phyloP scores from a whole-genome alignment of 805 yeast species.

The Priceomyces medius region DNA sequence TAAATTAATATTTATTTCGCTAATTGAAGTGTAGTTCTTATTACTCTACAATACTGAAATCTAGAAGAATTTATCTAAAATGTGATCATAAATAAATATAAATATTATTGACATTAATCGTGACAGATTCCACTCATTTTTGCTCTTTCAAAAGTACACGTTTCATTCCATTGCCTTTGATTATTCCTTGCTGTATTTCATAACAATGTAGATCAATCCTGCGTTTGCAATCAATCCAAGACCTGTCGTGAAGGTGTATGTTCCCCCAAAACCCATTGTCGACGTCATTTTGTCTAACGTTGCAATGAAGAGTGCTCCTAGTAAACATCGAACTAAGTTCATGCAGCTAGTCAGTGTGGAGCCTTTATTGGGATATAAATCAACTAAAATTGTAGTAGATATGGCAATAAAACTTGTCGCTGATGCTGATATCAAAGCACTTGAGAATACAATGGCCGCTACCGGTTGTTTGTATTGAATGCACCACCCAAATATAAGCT shows the following conservation, averaged over 20 bases:
- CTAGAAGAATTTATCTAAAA: neutral
- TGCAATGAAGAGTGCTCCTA: slow-evolving; percentile 70
- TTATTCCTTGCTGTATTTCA: neutral
- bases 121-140: too few species aligned
- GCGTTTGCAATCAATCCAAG: slow-evolving; percentile 21
- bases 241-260: slow-evolving; percentile 69
- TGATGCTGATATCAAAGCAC: slow-evolving; percentile 58
- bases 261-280: slow-evolving; percentile 67
- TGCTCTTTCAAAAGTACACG: too few species aligned
- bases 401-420: slow-evolving; percentile 58
- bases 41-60: neutral
- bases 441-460: slow-evolving; percentile 56
- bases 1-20: slow-evolving; percentile 2
- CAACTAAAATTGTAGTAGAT: slow-evolving; percentile 70
- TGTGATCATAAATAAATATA: neutral
- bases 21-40: neutral
- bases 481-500: slow-evolving; percentile 69
- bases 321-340: slow-evolving; percentile 70
- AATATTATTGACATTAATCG: too few species aligned
- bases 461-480: slow-evolving; percentile 46
- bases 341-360: slow-evolving; percentile 75
- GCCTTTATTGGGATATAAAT: slow-evolving; percentile 64
- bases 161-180: too few species aligned
- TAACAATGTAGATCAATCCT: slow-evolving; percentile 11
- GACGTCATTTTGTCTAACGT: slow-evolving; percentile 60